These are phyloP conservation scores for Abelmoschus esculentus DNA, from an alignment of 345 rosid genomes.

Conservation along the genomic window DNA sequence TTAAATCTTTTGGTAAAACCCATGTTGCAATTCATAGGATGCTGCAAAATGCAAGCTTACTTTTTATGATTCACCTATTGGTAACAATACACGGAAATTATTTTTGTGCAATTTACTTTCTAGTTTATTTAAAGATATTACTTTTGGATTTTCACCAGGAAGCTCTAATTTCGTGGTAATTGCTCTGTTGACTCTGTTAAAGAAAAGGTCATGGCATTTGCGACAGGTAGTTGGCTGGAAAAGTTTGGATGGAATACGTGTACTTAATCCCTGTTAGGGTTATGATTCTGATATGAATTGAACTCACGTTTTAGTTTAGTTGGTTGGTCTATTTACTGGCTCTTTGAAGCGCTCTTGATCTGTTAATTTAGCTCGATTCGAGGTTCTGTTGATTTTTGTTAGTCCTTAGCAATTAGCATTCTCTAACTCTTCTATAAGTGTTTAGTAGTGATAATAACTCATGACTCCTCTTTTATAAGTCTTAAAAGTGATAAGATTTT, in stretches of 20 bases:
- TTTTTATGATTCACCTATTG: constrained; percentile 4
- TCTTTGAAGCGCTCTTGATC: neutral
- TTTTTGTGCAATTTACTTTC: neutral
- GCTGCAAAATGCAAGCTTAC: neutral
- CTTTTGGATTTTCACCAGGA: constrained; percentile 34
- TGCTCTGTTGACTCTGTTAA: constrained; percentile 62
- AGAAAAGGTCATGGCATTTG: constrained; percentile 73
- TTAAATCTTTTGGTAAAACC: neutral
- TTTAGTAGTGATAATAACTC: neutral
- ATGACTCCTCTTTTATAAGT: neutral
- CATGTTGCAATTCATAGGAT: neutral
- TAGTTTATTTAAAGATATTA: neutral
- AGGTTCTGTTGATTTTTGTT: neutral
- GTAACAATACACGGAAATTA: neutral
- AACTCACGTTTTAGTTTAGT: neutral
- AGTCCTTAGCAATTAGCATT: neutral
- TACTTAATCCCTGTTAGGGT: neutral
- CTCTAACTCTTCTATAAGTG: neutral
- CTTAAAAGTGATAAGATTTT: neutral
- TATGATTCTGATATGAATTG: neutral
- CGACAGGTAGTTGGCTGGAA: constrained; percentile 53
- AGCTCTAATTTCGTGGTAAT: constrained; percentile 82
- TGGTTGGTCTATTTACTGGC: too few species aligned
- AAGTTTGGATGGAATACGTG: neutral
- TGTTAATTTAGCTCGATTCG: neutral